Percentiles rank a stretch among this genome's conserved stretches.
Conservation (phyloP, 495 filamentous ascomycete genomes). For the Aspergillus sclerotiicarbonarius region DNA sequence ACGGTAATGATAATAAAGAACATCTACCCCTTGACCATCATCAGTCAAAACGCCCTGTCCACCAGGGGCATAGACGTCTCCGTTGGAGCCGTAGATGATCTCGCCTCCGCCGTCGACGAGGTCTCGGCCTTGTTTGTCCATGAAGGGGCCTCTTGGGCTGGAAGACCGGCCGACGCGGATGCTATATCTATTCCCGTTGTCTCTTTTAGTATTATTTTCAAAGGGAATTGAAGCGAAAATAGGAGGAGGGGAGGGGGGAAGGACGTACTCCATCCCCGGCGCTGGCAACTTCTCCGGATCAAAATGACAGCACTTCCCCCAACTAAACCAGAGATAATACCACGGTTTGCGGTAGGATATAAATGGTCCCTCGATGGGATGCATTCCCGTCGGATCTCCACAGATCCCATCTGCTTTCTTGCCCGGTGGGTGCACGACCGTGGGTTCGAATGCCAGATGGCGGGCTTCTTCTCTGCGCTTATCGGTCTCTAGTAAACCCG, state of each 20-base stretch:
- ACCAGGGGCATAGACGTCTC: slow-evolving; percentile 47
- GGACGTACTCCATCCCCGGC: slow-evolving; percentile 59
- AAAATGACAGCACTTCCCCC: slow-evolving; percentile 67
- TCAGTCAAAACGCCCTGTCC: slow-evolving; percentile 41
- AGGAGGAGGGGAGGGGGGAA: not conserved
- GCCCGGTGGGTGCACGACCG: slow-evolving; percentile 20
- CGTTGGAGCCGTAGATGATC: slow-evolving; percentile 46
- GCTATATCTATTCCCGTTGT: slow-evolving; percentile 32
- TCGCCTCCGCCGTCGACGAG: slow-evolving; percentile 43
- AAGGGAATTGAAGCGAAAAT: not conserved
- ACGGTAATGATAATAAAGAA: slow-evolving; percentile 52
- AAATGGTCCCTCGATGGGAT: slow-evolving; percentile 48
- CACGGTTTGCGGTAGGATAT: slow-evolving; percentile 55
- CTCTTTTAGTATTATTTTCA: slow-evolving; percentile 7
- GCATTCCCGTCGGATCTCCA: slow-evolving; percentile 35
- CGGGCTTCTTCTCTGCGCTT: slow-evolving; percentile 27
- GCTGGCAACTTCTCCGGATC: slow-evolving; percentile 44
- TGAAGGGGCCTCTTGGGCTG: slow-evolving; percentile 37
- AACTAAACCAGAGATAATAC: slow-evolving; percentile 72
- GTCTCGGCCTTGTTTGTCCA: slow-evolving; percentile 37
- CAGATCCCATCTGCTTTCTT: slow-evolving; percentile 29
- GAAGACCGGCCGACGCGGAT: slow-evolving; percentile 44
- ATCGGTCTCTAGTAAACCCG: slow-evolving; percentile 35
- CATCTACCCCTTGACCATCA: slow-evolving; percentile 31
- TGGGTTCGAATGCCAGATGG: slow-evolving; percentile 36